These are phyloP conservation scores for Penicillium lividum DNA, from an alignment of 495 filamentous ascomycete species.

Conservation along the genomic window DNA sequence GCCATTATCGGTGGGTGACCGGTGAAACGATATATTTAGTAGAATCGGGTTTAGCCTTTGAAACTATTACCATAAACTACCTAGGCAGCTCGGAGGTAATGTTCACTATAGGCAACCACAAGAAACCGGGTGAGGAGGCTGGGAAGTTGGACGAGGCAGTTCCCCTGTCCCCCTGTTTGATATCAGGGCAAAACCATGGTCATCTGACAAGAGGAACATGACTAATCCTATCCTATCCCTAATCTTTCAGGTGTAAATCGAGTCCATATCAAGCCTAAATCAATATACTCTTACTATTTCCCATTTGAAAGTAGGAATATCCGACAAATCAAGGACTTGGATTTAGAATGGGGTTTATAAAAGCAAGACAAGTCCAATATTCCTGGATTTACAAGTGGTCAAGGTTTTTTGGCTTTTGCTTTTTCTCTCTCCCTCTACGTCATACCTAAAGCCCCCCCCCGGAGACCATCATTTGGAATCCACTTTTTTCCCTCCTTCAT, in stretches of 20 bases:
- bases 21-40: neutral
- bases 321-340: neutral
- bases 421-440: conserved; percentile 32
- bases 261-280: too few relatives aligned
- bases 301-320: too few relatives aligned
- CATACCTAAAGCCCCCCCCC: conserved; percentile 32
- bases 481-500: conserved; percentile 26
- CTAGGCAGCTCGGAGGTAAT: too few relatives aligned
- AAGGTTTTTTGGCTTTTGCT: neutral
- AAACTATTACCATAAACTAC: too few relatives aligned
- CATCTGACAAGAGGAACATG: neutral
- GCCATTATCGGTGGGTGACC: neutral
- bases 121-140: neutral
- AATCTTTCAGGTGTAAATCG: too few relatives aligned
- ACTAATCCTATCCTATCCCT: too few relatives aligned
- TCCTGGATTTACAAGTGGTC: neutral
- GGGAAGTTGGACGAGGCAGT: neutral
- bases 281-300: neutral
- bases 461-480: conserved; percentile 33
- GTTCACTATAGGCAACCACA: neutral
- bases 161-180: neutral
- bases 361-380: too few relatives aligned
- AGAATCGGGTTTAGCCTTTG: neutral
- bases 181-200: neutral
- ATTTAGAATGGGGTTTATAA: too few relatives aligned